These are phyloP conservation scores for Solanum pimpinellifolium DNA, from an alignment of 257 asterid genomes.

Conservation along the genomic window DNA sequence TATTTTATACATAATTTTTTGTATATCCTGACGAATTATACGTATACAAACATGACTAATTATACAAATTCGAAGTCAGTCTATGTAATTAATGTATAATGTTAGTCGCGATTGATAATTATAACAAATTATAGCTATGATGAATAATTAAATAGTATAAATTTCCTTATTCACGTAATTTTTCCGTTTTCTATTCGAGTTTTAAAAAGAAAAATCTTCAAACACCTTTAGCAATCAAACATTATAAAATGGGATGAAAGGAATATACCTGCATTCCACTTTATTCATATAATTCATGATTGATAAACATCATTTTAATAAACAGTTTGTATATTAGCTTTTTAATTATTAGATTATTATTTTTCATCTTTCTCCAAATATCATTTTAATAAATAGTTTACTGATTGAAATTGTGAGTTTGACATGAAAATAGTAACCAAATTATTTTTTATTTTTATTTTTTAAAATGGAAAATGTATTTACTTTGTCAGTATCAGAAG, in stretches of 20 bases:
- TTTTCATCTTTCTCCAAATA: not conserved
- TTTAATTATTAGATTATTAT: not conserved
- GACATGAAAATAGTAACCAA: not conserved
- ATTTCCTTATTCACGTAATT: accelerated
- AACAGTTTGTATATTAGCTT: not conserved
- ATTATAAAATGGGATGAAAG: not conserved
- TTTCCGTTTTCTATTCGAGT: accelerated
- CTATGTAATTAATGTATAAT: too few species aligned
- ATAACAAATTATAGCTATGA: too few species aligned
- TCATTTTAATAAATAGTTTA: not conserved
- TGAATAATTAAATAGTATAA: too few species aligned
- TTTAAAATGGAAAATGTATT: not conserved
- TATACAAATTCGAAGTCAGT: too few species aligned
- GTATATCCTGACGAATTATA: too few species aligned
- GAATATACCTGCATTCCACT: not conserved
- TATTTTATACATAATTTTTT: too few species aligned
- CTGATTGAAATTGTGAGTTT: not conserved
- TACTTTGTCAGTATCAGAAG: not conserved
- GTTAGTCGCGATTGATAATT: accelerated
- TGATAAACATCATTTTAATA: not conserved
- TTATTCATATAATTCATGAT: not conserved
- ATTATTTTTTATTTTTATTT: not conserved
- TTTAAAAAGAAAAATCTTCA: not conserved
- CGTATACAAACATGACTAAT: too few species aligned
- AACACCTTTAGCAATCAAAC: not conserved